Base-by-base conservation (phyloP, 129 eudicot genomes). In the Daucus carota region DNA sequence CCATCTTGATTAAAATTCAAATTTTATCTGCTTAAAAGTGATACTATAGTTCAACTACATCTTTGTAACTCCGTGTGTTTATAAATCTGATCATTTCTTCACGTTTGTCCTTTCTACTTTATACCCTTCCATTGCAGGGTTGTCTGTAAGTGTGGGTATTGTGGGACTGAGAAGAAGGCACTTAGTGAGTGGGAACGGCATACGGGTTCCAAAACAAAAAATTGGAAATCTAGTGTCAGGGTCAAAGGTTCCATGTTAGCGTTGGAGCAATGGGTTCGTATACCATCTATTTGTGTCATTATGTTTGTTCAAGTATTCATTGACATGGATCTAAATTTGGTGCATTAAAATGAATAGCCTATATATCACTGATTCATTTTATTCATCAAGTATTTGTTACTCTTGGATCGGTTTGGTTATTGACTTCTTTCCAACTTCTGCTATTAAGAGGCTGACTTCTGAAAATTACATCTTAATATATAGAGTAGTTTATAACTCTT, bases 111-210 rank as follows among this genome's bases (percentile, higher is more conserved):
- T 38, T 57, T 63, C n/a, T 57, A 32, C n/a, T 31, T 31, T 8
- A 29, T 77, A 29, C 31, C 70, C 70, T 38, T 46, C n/a, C 69
- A 16, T 77, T 68, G 17, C 65, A 87, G 89, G 81, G 98, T 92
- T 85, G 89, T 90, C 74, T 90, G 96, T 88, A 92, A 88, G 77
- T 92, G 96, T 69, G 94, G 98, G 67, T 83, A 67, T 75, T 92
- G 98, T 75, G 94, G 96, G 77, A 78, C 87, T 2, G 81, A 88
- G 81, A 92, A 90, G 70, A 84, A 84, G 81, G 89, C 88, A 73
- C 94, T 92, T 36, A 90, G 98, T 79, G 96, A 92, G 75, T 90
- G 98, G 96, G 98, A 90, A 82, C 80, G 94, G 46, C 96, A 90
- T 80, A 85, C 94, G 22, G 98, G 96, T 79, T 90, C 90, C 70